Percentiles rank a stretch among this genome's conserved stretches.
Evolutionary conservation across 139 green algal genomes (phyloP).

Genomic region (Gonium pectorale): DNA sequence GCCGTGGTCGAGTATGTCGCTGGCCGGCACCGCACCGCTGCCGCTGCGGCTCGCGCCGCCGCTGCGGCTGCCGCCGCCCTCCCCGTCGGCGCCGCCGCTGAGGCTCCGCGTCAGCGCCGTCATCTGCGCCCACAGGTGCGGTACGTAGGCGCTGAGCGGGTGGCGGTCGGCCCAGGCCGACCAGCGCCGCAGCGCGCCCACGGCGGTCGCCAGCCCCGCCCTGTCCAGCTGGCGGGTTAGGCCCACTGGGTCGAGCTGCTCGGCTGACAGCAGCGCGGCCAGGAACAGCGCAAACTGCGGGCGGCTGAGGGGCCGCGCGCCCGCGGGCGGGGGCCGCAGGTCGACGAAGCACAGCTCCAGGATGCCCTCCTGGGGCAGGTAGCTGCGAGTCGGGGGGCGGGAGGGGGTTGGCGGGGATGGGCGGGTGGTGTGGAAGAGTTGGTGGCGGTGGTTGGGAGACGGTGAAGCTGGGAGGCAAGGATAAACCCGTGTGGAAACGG

Average conservation of each 20-base stretch:
- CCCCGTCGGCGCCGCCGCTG: background rate
- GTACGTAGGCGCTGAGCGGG: slow-evolving; percentile 11
- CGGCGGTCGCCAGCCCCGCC: background rate
- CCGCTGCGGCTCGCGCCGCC: background rate
- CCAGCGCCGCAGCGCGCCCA: slow-evolving; percentile 19
- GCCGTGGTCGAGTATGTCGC: background rate
- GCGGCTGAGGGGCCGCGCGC: slow-evolving; percentile 12
- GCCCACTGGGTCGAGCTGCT: slow-evolving; percentile 44
- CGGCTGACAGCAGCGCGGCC: slow-evolving; percentile 7
- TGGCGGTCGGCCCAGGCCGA: slow-evolving; percentile 9
- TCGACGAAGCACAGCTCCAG: slow-evolving; percentile 65
- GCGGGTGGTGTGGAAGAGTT: background rate
- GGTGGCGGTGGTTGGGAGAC: no score
- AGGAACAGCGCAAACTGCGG: slow-evolving; percentile 57
- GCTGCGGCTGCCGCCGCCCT: background rate
- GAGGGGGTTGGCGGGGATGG: background rate
- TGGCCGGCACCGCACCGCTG: background rate
- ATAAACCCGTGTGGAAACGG: no score
- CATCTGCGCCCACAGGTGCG: slow-evolving; percentile 27
- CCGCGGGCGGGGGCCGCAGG: slow-evolving; percentile 49
- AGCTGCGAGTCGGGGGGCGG: background rate
- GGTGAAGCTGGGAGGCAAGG: no score
- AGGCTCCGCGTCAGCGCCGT: no score
- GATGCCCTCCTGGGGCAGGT: slow-evolving; percentile 37
- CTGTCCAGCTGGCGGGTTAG: slow-evolving; percentile 31